These are phyloP conservation scores for Phytopythium helicoides DNA, from an alignment of 352 stramenopile species.

Conservation along the genomic window DNA sequence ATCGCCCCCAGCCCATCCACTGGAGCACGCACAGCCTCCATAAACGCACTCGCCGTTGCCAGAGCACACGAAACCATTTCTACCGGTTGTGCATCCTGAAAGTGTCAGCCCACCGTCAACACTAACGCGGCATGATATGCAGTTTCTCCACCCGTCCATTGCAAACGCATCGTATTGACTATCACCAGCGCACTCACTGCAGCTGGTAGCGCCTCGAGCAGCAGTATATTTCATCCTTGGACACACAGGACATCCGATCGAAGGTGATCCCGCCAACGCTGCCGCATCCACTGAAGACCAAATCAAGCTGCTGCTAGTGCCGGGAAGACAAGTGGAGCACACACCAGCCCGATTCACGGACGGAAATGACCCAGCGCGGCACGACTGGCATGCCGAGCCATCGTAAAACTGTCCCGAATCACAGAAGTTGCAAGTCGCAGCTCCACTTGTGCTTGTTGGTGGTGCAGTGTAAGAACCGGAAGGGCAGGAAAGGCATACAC, in stretches of 20 bases:
- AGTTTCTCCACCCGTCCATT: constrained; percentile 52
- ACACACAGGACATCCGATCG: constrained; percentile 36
- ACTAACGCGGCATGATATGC: constrained; percentile 39
- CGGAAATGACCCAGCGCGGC: constrained; percentile 20
- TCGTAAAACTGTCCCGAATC: constrained; percentile 24
- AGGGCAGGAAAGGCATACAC: constrained; percentile 29
- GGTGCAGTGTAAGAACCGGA: constrained; percentile 30
- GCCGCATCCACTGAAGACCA: constrained; percentile 2
- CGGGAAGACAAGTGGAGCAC: constrained; percentile 39
- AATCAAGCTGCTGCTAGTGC: constrained; percentile 24
- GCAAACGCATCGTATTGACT: constrained; percentile 24
- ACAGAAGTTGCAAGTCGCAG: constrained; percentile 36
- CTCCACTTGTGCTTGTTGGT: constrained; percentile 14
- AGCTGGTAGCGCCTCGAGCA: constrained; percentile 21
- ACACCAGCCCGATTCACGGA: constrained; percentile 14
- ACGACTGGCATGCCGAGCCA: constrained; percentile 21
- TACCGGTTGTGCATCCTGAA: constrained; percentile 36
- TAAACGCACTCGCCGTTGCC: constrained; percentile 51
- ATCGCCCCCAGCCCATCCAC: constrained; percentile 37
- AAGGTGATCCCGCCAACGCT: constrained; percentile 1
- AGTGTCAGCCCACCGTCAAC: constrained; percentile 8
- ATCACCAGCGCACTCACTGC: constrained; percentile 23
- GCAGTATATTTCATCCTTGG: constrained; percentile 36
- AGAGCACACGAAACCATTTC: constrained; percentile 60
- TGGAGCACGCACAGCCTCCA: constrained; percentile 46